These are phyloP conservation scores for Venturiaceae sp. DNA, from an alignment of 2,329 filamentous ascomycete species.

Conservation along the genomic window DNA sequence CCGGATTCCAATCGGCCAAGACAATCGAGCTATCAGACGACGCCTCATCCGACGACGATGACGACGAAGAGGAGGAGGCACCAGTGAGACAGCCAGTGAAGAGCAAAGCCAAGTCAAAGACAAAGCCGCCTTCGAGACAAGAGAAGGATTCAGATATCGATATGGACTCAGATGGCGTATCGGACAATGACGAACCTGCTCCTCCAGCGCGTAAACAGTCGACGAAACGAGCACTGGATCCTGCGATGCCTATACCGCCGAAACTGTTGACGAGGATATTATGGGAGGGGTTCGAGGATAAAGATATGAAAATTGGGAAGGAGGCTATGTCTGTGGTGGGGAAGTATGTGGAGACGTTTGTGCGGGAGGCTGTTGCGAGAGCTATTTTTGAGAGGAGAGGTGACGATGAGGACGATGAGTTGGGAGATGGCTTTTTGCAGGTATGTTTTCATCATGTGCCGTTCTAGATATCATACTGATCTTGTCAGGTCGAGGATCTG, in stretches of 20 bases:
- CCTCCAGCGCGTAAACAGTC: conserved; percentile 18
- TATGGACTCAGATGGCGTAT: conserved; percentile 17
- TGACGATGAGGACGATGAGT: conserved; percentile 17
- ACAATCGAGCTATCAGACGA: not conserved
- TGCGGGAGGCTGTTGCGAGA: conserved; percentile 77
- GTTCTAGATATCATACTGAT: not conserved
- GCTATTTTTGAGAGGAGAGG: conserved; percentile 56
- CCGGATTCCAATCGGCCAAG: not conserved
- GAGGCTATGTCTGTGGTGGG: conserved; percentile 69
- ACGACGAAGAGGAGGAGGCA: not conserved
- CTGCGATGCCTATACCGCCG: conserved; percentile 47
- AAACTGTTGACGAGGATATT: conserved; percentile 68
- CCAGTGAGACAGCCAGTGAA: conserved; percentile 9
- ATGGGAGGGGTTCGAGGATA: conserved; percentile 65
- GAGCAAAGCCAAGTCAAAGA: not conserved
- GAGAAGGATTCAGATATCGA: conserved; percentile 6
- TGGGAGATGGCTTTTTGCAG: conserved; percentile 59
- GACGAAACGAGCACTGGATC: conserved; percentile 17
- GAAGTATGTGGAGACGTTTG: conserved; percentile 86
- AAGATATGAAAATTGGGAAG: conserved; percentile 62
- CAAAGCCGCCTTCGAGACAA: not conserved
- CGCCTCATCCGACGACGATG: not conserved
- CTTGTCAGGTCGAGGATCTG: conserved; percentile 66
- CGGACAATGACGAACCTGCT: conserved; percentile 13
- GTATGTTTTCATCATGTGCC: conserved; percentile 19